A percentile compares a stretch with the other conserved stretches of the same genome.
Conservation (phyloP, 352 stramenopile genomes). For the Globisporangium okanoganense region DNA sequence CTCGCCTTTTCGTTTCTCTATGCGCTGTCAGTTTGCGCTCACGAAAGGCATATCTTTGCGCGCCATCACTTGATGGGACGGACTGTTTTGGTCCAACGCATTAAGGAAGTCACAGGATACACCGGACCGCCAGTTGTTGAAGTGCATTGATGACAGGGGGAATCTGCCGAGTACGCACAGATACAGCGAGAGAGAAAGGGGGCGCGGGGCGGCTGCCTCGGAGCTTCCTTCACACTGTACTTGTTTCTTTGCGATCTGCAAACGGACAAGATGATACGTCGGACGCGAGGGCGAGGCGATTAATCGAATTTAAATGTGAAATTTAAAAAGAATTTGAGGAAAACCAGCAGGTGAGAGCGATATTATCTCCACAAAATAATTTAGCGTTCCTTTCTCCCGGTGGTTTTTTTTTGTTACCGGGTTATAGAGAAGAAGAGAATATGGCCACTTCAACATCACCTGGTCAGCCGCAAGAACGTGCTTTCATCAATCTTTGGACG, state of each 20-base stretch:
- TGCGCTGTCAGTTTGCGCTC: too few relatives aligned
- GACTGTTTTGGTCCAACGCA: not conserved
- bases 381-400: not conserved
- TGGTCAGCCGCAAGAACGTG: not conserved
- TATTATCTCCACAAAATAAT: not conserved
- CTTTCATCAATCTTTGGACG: not conserved
- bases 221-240: not conserved
- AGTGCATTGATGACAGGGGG: not conserved
- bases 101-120: not conserved
- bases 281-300: conserved; percentile 5
- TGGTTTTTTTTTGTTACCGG: not conserved
- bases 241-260: conserved; percentile 9
- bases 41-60: too few relatives aligned
- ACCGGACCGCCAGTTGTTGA: not conserved
- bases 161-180: not conserved
- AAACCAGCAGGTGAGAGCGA: not conserved
- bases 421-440: not conserved
- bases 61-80: not conserved
- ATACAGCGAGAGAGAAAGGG: not conserved
- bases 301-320: conserved; percentile 3
- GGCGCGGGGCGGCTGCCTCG: not conserved
- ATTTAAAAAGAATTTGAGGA: not conserved
- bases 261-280: conserved; percentile 9
- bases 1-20: too few relatives aligned
- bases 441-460: not conserved